phyloP scores from a whole-genome alignment of 2,329 filamentous ascomycete species.

The Alternaria conjuncta region DNA sequence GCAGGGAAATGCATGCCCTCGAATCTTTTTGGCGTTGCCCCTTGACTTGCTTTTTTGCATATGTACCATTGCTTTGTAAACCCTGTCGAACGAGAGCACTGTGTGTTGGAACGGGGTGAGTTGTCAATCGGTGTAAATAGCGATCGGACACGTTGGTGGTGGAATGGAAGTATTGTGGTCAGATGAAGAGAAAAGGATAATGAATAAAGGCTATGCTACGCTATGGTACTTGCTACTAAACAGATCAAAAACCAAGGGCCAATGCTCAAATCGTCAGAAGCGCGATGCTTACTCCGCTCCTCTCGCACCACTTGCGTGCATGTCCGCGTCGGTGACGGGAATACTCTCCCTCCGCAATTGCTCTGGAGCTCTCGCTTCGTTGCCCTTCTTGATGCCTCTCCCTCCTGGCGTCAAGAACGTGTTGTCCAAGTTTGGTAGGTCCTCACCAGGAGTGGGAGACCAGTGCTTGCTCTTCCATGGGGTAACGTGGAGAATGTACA shows the following conservation, averaged over 20 bases:
- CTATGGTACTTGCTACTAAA: neutral
- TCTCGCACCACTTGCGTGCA: conserved; percentile 20
- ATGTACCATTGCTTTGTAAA: neutral
- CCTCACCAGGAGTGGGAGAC: conserved; percentile 46
- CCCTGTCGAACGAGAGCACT: neutral
- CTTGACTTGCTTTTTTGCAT: neutral
- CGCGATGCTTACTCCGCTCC: neutral
- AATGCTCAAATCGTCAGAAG: neutral
- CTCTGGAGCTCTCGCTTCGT: conserved; percentile 38
- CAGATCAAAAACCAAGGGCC: neutral
- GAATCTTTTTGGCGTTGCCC: neutral
- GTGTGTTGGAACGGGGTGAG: neutral
- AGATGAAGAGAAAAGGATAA: neutral
- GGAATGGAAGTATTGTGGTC: neutral
- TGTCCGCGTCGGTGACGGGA: conserved; percentile 20
- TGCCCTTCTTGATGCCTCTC: conserved; percentile 43
- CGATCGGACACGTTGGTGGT: neutral
- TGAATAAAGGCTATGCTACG: neutral
- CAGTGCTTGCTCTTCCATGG: conserved; percentile 68
- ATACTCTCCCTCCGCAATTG: conserved; percentile 30
- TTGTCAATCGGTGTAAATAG: neutral
- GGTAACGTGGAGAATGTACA: conserved; percentile 70
- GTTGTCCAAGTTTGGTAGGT: conserved; percentile 41
- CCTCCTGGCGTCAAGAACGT: conserved; percentile 45
- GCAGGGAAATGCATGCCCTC: neutral